Evolutionary conservation across 805 yeast genomes (phyloP).

Genomic region (Yarrowia divulgata): DNA sequence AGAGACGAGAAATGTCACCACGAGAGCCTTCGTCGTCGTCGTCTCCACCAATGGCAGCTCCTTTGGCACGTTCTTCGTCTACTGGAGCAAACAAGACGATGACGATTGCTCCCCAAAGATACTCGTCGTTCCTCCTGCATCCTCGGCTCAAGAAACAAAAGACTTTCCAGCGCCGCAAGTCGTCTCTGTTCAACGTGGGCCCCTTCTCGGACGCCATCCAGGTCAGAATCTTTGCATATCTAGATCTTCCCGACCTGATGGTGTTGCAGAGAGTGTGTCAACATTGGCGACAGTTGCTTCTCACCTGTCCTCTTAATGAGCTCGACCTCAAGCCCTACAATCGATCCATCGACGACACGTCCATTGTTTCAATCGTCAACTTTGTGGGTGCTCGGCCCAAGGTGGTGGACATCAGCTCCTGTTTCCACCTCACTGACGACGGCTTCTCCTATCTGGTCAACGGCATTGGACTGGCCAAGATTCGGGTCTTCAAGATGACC

Average conservation of each 20-base stretch:
- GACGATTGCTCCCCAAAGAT: slow-evolving; percentile 12
- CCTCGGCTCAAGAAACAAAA: slow-evolving; percentile 40
- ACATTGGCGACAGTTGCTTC: slow-evolving; percentile 72
- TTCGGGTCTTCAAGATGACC: slow-evolving; percentile 64
- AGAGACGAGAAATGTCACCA: background rate
- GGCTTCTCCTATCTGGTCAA: slow-evolving; percentile 75
- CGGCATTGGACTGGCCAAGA: slow-evolving; percentile 72
- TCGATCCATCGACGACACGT: slow-evolving; percentile 64
- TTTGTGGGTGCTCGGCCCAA: slow-evolving; percentile 75
- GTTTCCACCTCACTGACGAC: slow-evolving; percentile 78
- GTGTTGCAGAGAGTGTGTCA: slow-evolving; percentile 63
- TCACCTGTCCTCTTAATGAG: slow-evolving; percentile 62
- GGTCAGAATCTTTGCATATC: slow-evolving; percentile 59
- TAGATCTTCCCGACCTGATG: slow-evolving; percentile 68
- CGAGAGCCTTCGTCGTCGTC: background rate
- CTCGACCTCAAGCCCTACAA: slow-evolving; percentile 71
- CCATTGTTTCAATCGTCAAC: slow-evolving; percentile 64
- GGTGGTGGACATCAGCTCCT: slow-evolving; percentile 68
- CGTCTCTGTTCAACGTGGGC: slow-evolving; percentile 64
- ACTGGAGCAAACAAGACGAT: slow-evolving; percentile 6
- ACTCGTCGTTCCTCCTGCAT: slow-evolving; percentile 27
- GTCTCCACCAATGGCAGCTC: background rate
- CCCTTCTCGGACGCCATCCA: slow-evolving; percentile 68
- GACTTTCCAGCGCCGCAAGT: slow-evolving; percentile 54
- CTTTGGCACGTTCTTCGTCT: slow-evolving; percentile 4